Percentiles rank a stretch among this genome's conserved stretches.
phyloP scores from a whole-genome alignment of 208 protist species.

The Leptomonas pyrrhocoris region DNA sequence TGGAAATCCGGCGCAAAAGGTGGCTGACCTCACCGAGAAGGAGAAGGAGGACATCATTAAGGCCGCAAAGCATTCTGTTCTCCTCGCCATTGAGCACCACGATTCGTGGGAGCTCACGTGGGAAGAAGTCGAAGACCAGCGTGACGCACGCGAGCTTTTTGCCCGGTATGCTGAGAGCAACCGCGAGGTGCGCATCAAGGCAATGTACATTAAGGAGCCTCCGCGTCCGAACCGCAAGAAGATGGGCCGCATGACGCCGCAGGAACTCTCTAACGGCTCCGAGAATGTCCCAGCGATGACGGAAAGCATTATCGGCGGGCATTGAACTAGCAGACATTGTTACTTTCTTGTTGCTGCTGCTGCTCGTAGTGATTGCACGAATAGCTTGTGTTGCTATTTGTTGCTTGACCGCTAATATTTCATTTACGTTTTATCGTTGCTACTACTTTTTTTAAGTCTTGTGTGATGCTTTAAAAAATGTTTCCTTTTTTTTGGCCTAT shows the following conservation, averaged over 20 bases:
- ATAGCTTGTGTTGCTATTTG: too few species aligned
- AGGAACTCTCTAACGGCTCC: slow-evolving; percentile 69
- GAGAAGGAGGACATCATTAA: slow-evolving; percentile 90
- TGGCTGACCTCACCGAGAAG: slow-evolving; percentile 85
- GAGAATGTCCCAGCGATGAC: slow-evolving; percentile 64
- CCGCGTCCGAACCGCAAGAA: slow-evolving; percentile 79
- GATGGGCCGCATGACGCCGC: slow-evolving; percentile 71
- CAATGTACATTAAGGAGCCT: slow-evolving; percentile 92
- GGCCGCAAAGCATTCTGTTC: slow-evolving; percentile 89
- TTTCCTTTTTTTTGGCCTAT: not conserved
- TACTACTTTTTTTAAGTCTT: not conserved
- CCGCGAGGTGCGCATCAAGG: slow-evolving; percentile 75
- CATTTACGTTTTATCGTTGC: not conserved
- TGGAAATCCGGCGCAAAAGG: slow-evolving; percentile 90
- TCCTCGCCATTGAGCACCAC: slow-evolving; percentile 88
- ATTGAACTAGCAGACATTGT: slow-evolving; percentile 24
- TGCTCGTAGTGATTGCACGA: not conserved
- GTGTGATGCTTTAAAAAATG: not conserved
- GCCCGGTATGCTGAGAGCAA: slow-evolving; percentile 71
- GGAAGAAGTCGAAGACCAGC: slow-evolving; percentile 87
- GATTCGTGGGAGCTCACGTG: slow-evolving; percentile 91
- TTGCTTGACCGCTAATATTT: not conserved
- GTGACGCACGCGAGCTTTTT: slow-evolving; percentile 74
- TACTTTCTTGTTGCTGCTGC: not conserved
- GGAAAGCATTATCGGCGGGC: slow-evolving; percentile 65